A percentile compares a stretch with the other conserved stretches of the same genome.
Evolutionary conservation across 352 stramenopile genomes (phyloP).

Genomic region (Pythium phragmiticola): DNA sequence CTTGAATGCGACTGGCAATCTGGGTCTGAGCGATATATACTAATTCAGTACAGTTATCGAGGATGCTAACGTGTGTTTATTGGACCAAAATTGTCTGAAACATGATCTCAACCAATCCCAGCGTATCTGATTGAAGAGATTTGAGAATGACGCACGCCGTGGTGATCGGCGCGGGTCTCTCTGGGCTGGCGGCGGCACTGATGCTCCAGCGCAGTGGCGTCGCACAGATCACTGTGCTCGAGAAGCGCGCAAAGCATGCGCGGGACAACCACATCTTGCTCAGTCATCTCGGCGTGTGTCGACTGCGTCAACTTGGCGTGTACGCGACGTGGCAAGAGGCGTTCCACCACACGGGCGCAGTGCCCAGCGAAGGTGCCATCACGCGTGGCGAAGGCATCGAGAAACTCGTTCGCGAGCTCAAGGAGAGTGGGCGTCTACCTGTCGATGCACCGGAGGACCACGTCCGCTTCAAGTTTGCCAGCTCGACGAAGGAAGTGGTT

Average conservation of each 20-base stretch:
- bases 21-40: constrained; percentile 11
- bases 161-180: constrained; percentile 31
- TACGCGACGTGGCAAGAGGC: constrained; percentile 22
- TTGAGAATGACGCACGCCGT: constrained; percentile 18
- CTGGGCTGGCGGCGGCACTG: constrained; percentile 27
- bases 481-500: constrained; percentile 14
- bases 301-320: constrained; percentile 27
- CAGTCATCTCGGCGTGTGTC: constrained; percentile 19
- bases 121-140: background rate
- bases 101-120: constrained; percentile 6
- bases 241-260: constrained; percentile 24
- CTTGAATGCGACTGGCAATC: background rate
- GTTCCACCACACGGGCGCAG: constrained; percentile 5
- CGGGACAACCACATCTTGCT: constrained; percentile 30
- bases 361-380: constrained; percentile 21
- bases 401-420: constrained; percentile 23
- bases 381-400: constrained; percentile 28
- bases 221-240: constrained; percentile 21
- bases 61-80: constrained; percentile 8
- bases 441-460: constrained; percentile 23
- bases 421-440: constrained; percentile 16
- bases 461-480: constrained; percentile 21
- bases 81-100: background rate
- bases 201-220: constrained; percentile 26
- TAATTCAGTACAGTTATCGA: constrained; percentile 17